Conservation (phyloP, 148 eudicot genomes). For the Drosera capensis region DNA sequence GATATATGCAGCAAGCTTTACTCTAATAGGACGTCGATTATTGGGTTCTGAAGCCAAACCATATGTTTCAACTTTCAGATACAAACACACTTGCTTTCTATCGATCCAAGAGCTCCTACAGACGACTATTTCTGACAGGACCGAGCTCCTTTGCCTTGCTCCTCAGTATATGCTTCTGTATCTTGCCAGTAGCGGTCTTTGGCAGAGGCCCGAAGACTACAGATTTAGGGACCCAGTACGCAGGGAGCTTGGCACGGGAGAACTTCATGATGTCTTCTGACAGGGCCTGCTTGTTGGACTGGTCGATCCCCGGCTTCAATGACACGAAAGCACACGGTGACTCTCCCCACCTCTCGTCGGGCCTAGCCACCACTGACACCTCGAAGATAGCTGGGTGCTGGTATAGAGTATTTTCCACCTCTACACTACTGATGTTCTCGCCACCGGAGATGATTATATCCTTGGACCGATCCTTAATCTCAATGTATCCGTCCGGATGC, state of each 20-base stretch:
- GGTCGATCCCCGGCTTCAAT: conserved; percentile 33
- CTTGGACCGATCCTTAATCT: conserved; percentile 84
- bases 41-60: too few species aligned
- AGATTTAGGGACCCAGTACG: conserved; percentile 85
- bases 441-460: conserved; percentile 94
- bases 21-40: too few species aligned
- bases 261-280: conserved; percentile 71
- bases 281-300: conserved; percentile 23
- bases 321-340: conserved; percentile 92
- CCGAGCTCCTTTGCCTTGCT: conserved; percentile 84
- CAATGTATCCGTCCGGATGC: conserved; percentile 75
- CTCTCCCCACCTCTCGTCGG: conserved; percentile 79
- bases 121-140: conserved; percentile 49
- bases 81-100: too few species aligned
- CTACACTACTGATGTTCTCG: conserved; percentile 85
- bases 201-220: conserved; percentile 76
- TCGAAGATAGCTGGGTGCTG: conserved; percentile 51
- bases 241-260: conserved; percentile 63
- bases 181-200: conserved; percentile 89
- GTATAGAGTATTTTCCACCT: conserved; percentile 65
- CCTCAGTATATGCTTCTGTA: conserved; percentile 80
- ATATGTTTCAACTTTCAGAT: too few species aligned
- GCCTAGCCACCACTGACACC: conserved; percentile 74
- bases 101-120: conserved; percentile 20
- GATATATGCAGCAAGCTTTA: too few species aligned